These are phyloP conservation scores for Chalciporus chontae DNA, from an alignment of 768 basidiomycete genomes.

Conservation along the genomic window DNA sequence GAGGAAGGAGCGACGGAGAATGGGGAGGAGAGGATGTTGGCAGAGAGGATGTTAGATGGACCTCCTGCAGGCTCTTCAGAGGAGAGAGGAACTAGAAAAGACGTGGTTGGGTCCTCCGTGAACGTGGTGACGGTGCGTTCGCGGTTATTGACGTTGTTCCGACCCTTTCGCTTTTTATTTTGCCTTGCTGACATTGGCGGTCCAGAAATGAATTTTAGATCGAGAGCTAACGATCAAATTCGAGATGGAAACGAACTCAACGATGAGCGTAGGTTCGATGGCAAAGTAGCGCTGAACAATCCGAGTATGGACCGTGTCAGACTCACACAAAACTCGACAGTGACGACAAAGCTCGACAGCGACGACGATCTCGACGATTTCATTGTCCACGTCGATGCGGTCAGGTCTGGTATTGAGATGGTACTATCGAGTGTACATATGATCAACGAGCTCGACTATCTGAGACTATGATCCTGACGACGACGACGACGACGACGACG, in stretches of 20 bases:
- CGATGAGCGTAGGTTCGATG: too few relatives aligned
- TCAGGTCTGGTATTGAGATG: too few relatives aligned
- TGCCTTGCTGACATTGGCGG: conserved; percentile 52
- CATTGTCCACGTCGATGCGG: too few relatives aligned
- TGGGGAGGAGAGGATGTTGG: conserved; percentile 36
- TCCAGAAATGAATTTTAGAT: conserved; percentile 1
- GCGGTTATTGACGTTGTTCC: conserved; percentile 50
- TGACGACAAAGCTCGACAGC: too few relatives aligned
- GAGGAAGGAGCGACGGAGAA: conserved; percentile 37
- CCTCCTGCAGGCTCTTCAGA: conserved; percentile 46
- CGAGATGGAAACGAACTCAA: neutral
- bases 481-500: neutral
- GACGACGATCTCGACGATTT: too few relatives aligned
- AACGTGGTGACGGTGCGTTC: conserved; percentile 70
- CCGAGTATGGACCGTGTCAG: too few relatives aligned
- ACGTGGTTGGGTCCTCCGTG: conserved; percentile 54
- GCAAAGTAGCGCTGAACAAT: too few relatives aligned
- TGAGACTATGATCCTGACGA: neutral
- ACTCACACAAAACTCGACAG: too few relatives aligned
- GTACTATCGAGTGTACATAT: too few relatives aligned
- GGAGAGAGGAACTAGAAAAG: conserved; percentile 48
- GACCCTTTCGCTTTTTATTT: conserved; percentile 62
- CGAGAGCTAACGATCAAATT: neutral
- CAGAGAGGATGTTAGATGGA: conserved; percentile 6
- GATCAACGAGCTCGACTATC: too few relatives aligned